Evolutionary conservation across 352 stramenopile genomes (phyloP).

Genomic region (Pythium aphanidermatum): DNA sequence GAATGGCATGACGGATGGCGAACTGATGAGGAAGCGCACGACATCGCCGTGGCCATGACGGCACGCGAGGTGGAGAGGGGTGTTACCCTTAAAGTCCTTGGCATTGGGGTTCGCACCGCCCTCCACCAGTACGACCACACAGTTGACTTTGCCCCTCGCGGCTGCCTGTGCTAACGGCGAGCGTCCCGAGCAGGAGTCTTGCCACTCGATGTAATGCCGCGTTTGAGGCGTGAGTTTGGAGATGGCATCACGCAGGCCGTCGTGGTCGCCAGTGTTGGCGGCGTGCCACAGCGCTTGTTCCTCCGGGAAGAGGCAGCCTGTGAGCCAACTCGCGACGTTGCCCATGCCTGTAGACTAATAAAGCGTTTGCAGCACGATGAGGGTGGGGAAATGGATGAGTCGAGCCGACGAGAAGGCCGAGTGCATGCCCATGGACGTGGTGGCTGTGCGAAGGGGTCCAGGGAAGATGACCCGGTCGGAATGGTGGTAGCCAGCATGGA

Average conservation of each 20-base stretch:
- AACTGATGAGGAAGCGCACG: slow-evolving; percentile 16
- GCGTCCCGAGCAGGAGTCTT: slow-evolving; percentile 18
- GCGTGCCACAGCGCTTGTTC: slow-evolving; percentile 23
- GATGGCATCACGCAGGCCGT: slow-evolving; percentile 10
- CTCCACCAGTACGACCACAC: slow-evolving; percentile 15
- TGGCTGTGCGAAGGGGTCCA: too few relatives aligned
- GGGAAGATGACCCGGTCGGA: too few relatives aligned
- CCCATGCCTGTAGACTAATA: too few relatives aligned
- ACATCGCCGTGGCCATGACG: slow-evolving; percentile 13
- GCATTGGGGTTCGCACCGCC: slow-evolving; percentile 20
- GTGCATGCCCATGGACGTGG: too few relatives aligned
- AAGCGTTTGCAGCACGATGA: too few relatives aligned
- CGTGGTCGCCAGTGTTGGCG: slow-evolving; percentile 14
- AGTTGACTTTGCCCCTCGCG: slow-evolving; percentile 16
- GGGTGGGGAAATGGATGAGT: too few relatives aligned
- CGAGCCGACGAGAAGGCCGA: too few relatives aligned
- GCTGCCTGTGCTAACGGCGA: slow-evolving; percentile 23
- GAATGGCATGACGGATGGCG: slow-evolving; percentile 16
- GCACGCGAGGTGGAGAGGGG: slow-evolving; percentile 27
- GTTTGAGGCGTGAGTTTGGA: slow-evolving; percentile 13
- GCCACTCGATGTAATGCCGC: slow-evolving; percentile 22
- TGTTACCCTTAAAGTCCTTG: slow-evolving; percentile 32
- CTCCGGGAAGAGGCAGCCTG: slow-evolving; percentile 17
- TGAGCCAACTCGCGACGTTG: slow-evolving; percentile 18
- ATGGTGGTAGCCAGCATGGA: too few relatives aligned